Evolutionary conservation across 1,284 basidiomycete species (phyloP).

Genomic region (Phlebopus sp.): DNA sequence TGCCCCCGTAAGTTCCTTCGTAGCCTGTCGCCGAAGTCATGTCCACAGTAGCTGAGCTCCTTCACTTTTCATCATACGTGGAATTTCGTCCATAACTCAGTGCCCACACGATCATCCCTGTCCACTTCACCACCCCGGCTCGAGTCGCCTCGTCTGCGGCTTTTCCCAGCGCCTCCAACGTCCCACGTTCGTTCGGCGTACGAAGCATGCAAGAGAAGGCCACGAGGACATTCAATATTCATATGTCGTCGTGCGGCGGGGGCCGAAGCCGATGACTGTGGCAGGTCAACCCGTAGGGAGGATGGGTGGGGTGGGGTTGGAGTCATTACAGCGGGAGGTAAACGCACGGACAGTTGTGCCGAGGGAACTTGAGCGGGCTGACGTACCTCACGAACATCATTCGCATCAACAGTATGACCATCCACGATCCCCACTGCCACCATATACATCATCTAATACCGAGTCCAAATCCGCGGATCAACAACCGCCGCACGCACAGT

Average conservation of each 20-base stretch:
- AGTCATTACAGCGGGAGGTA: slow-evolving; percentile 28
- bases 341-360: slow-evolving; percentile 20
- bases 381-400: slow-evolving; percentile 15
- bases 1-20: slow-evolving; percentile 62
- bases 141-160: slow-evolving; percentile 60
- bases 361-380: slow-evolving; percentile 24
- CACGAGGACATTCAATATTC: slow-evolving; percentile 89
- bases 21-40: too few relatives aligned
- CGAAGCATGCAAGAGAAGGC: slow-evolving; percentile 80
- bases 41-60: too few relatives aligned
- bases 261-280: slow-evolving; percentile 54
- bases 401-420: background rate
- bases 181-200: slow-evolving; percentile 80
- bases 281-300: slow-evolving; percentile 50
- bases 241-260: slow-evolving; percentile 87
- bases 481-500: slow-evolving; percentile 38
- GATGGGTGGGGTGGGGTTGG: slow-evolving; percentile 58
- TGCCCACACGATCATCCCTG: slow-evolving; percentile 92
- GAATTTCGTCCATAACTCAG: slow-evolving; percentile 36
- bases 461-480: slow-evolving; percentile 28
- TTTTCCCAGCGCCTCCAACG: slow-evolving; percentile 88
- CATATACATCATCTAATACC: slow-evolving; percentile 12
- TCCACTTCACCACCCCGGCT: slow-evolving; percentile 62
- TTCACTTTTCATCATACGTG: too few relatives aligned
- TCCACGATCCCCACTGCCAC: slow-evolving; percentile 16